Percentiles rank a stretch among this genome's conserved stretches.
Evolutionary conservation across 148 eudicot species (phyloP).

Genomic region (Nyssa sinensis): DNA sequence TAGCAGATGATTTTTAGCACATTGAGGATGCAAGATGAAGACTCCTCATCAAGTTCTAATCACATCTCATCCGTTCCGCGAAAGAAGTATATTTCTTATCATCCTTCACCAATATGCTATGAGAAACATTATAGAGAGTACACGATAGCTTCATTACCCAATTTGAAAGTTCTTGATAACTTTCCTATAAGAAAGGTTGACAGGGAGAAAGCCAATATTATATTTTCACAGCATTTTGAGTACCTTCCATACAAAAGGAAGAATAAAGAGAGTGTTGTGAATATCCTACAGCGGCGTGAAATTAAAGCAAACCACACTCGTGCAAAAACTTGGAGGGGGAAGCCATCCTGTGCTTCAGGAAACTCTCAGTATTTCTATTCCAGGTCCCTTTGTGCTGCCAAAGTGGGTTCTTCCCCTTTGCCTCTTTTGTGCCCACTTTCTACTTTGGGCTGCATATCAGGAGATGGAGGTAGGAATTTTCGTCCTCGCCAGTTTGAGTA

Average conservation of each 20-base stretch:
- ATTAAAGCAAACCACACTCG: slow-evolving; percentile 33
- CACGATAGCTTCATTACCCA: slow-evolving; percentile 70
- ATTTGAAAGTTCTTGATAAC: slow-evolving; percentile 63
- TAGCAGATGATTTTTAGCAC: slow-evolving; percentile 32
- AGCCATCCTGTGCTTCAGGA: slow-evolving; percentile 23
- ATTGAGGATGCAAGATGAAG: slow-evolving; percentile 29
- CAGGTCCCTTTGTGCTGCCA: slow-evolving; percentile 79
- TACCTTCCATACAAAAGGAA: slow-evolving; percentile 70
- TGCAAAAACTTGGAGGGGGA: slow-evolving; percentile 17
- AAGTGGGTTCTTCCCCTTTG: slow-evolving; percentile 76
- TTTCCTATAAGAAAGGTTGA: slow-evolving; percentile 54
- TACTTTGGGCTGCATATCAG: slow-evolving; percentile 27
- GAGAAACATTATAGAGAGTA: slow-evolving; percentile 80
- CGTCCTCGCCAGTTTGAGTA: slow-evolving; percentile 97
- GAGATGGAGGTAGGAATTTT: slow-evolving; percentile 52
- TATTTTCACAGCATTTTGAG: slow-evolving; percentile 62
- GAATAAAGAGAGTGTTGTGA: slow-evolving; percentile 48
- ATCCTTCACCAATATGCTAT: slow-evolving; percentile 86
- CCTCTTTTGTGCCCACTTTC: slow-evolving; percentile 65
- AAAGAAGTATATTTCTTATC: slow-evolving; percentile 50
- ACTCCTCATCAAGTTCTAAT: slow-evolving; percentile 19
- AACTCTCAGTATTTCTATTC: slow-evolving; percentile 54
- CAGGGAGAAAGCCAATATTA: slow-evolving; percentile 44
- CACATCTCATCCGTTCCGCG: slow-evolving; percentile 17
- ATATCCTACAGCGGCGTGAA: slow-evolving; percentile 67